phyloP scores from a whole-genome alignment of 768 basidiomycete species.

The Asterophora parasitica region DNA sequence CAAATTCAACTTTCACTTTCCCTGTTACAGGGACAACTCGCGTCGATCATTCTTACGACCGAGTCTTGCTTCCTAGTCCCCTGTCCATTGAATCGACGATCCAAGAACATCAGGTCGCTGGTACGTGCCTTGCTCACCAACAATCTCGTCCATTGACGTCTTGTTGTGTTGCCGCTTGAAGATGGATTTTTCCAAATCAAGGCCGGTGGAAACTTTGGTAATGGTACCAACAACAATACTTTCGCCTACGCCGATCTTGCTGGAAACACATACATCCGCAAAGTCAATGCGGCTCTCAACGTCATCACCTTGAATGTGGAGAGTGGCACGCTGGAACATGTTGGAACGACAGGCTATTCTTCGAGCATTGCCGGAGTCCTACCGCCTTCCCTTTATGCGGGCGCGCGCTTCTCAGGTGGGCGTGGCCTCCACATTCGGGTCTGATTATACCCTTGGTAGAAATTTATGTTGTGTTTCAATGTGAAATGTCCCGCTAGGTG shows the following conservation, averaged over 20 bases:
- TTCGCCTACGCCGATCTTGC: slow-evolving; percentile 54
- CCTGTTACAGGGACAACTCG: slow-evolving; percentile 39
- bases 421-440: background rate
- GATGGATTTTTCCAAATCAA: slow-evolving; percentile 24
- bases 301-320: slow-evolving; percentile 57
- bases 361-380: slow-evolving; percentile 3
- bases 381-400: background rate
- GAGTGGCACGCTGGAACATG: slow-evolving; percentile 42
- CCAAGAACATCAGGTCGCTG: slow-evolving; percentile 51
- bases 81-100: slow-evolving; percentile 57
- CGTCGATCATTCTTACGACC: slow-evolving; percentile 69
- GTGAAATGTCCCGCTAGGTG: too few species aligned
- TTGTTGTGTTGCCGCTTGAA: too few species aligned
- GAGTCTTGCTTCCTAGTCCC: slow-evolving; percentile 52
- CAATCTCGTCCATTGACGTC: slow-evolving; percentile 31
- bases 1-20: background rate
- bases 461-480: background rate
- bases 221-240: slow-evolving; percentile 67
- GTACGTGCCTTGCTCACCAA: slow-evolving; percentile 28
- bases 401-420: slow-evolving; percentile 14
- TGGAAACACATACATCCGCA: slow-evolving; percentile 59
- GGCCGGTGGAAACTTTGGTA: slow-evolving; percentile 46
- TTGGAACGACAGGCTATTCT: background rate
- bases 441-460: too few species aligned
- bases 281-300: slow-evolving; percentile 57